Conservation (phyloP, 495 filamentous ascomycete genomes). For the Neurospora sublineolata region DNA sequence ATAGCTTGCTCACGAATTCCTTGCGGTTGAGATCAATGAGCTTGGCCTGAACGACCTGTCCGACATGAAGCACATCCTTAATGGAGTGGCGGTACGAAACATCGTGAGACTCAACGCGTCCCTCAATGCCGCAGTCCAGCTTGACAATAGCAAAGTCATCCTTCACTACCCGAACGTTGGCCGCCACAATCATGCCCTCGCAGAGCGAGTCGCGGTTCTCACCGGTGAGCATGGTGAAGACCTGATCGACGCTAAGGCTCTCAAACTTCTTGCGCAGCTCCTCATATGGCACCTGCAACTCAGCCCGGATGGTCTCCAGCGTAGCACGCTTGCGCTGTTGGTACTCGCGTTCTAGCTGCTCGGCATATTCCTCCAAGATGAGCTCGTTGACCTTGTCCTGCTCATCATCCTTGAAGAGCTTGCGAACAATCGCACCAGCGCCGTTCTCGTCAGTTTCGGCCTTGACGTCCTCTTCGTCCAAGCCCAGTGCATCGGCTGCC, state of each 20-base stretch:
- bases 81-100: slow-evolving; percentile 50
- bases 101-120: slow-evolving; percentile 63
- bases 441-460: slow-evolving; percentile 84
- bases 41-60: slow-evolving; percentile 82
- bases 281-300: slow-evolving; percentile 85
- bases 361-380: slow-evolving; percentile 91
- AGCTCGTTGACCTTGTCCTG: slow-evolving; percentile 94
- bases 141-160: slow-evolving; percentile 86
- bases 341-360: slow-evolving; percentile 85
- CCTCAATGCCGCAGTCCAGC: slow-evolving; percentile 89
- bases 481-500: slow-evolving; percentile 88
- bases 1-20: slow-evolving; percentile 66
- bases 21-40: slow-evolving; percentile 75
- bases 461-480: slow-evolving; percentile 96
- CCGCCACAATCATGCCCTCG: slow-evolving; percentile 83
- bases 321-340: slow-evolving; percentile 92
- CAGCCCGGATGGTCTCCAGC: slow-evolving; percentile 88
- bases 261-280: slow-evolving; percentile 78
- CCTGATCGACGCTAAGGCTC: slow-evolving; percentile 59
- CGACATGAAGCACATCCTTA: slow-evolving; percentile 49
- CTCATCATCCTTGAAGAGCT: slow-evolving; percentile 79
- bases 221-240: slow-evolving; percentile 95
- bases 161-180: slow-evolving; percentile 76
- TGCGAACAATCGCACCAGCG: slow-evolving; percentile 77
- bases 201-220: slow-evolving; percentile 75